Conservation (phyloP, 495 filamentous ascomycete species). For the Rhizodiscina lignyota region DNA sequence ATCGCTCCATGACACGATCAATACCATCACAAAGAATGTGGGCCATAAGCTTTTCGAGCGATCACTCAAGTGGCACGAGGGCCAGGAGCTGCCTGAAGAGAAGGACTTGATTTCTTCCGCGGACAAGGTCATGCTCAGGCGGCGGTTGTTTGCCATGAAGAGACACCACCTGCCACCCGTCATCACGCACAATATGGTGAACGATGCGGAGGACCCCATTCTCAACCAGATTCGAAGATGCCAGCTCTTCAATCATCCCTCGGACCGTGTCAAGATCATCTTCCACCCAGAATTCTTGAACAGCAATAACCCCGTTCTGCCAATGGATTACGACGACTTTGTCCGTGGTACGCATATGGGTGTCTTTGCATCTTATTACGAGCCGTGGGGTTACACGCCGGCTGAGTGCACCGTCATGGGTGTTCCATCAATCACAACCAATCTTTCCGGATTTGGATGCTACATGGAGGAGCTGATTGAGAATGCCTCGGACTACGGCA, state of each 20-base stretch:
- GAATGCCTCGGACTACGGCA: constrained; percentile 93
- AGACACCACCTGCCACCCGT: constrained; percentile 76
- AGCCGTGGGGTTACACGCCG: constrained; percentile 97
- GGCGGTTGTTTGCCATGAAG: constrained; percentile 92
- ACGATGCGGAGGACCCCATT: constrained; percentile 84
- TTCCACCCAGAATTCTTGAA: constrained; percentile 98
- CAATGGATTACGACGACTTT: constrained; percentile 96
- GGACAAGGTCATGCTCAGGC: constrained; percentile 83
- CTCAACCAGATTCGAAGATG: constrained; percentile 92
- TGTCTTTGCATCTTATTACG: constrained; percentile 94
- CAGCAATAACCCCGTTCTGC: constrained; percentile 86
- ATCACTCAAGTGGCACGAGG: constrained; percentile 85
- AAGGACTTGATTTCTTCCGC: constrained; percentile 85
- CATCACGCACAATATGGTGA: constrained; percentile 98
- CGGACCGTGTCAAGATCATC: constrained; percentile 89
- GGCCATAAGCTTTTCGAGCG: constrained; percentile 90
- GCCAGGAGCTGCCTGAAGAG: constrained; percentile 80
- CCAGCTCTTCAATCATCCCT: constrained; percentile 89
- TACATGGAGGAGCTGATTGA: constrained; percentile 99
- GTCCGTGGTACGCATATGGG: constrained; percentile 92
- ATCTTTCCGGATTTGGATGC: constrained; percentile 92
- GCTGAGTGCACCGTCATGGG: constrained; percentile 99
- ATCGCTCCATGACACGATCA: constrained; percentile 79
- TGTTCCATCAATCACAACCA: constrained; percentile 95
- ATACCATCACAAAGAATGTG: constrained; percentile 76